Percentiles rank a stretch among this genome's conserved stretches.
These are phyloP conservation scores for Nyssa sinensis DNA, from an alignment of 148 eudicot species.

Conservation along the genomic window DNA sequence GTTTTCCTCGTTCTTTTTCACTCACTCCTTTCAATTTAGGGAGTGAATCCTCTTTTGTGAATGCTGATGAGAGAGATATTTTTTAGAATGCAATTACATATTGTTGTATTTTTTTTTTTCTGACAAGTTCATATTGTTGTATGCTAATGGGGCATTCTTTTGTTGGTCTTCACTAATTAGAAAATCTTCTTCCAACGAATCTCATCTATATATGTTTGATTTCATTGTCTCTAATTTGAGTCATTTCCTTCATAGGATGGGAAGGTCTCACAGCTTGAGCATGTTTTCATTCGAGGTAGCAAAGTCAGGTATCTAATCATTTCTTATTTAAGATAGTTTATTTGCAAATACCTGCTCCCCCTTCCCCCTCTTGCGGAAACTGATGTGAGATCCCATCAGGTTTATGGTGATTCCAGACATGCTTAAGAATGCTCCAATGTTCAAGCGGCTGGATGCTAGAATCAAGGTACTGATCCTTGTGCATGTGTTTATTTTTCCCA, in stretches of 20 bases:
- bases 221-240: background rate
- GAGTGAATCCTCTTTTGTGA: background rate
- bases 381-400: constrained; percentile 37
- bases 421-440: constrained; percentile 99
- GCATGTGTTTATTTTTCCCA: background rate
- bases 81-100: background rate
- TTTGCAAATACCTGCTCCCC: background rate
- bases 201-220: background rate
- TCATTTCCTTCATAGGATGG: constrained; percentile 62
- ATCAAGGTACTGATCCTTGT: constrained; percentile 59
- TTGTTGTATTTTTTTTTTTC: too few relatives aligned
- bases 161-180: background rate
- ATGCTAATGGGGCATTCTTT: background rate
- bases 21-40: background rate
- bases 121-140: too few relatives aligned
- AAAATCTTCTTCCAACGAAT: background rate
- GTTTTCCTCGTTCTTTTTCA: background rate
- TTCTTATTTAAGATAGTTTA: background rate
- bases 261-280: constrained; percentile 93
- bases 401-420: constrained; percentile 97
- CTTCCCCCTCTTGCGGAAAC: too few relatives aligned
- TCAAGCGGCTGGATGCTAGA: constrained; percentile 90
- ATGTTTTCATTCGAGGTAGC: constrained; percentile 93
- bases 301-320: constrained; percentile 66
- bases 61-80: background rate